Base-by-base conservation (phyloP, 2,329 filamentous ascomycete genomes). In the Teratosphaeria epicoccoides region DNA sequence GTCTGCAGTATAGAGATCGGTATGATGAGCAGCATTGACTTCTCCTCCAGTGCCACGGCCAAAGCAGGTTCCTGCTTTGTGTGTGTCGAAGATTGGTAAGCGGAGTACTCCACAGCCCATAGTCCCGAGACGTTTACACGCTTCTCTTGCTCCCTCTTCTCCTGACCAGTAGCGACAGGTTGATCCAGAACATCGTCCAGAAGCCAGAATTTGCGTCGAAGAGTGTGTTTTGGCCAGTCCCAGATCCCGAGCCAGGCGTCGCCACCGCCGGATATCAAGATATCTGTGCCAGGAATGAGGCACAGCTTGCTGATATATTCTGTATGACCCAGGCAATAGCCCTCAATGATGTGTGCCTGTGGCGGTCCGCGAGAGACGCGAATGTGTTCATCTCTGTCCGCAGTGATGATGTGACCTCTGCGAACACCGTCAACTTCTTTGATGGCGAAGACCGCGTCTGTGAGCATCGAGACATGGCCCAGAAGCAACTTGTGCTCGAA, bases 401-500 rank as follows among this genome's bases (percentile, higher is more conserved):
- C 76, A 11, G 83, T 85, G 46, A 87, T 69, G 46, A 87, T 79
- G 60, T 84, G 85, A 48, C 67, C 73, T 50, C 76, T 74, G n/a
- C 64, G 58, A 33, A 68, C 68, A 17, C 67, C 67, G 54, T 82
- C 54, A 59, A 71, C 56, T 58, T 74, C 65, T 63, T 74, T 64
- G n/a, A 70, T 72, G 5, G 75, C 76, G 43, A 81, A 74, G 2
- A 75, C 69, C 49, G 96, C 67, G 62, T 88, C 84, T 1, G 90
- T 96, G 47, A 98, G 80, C 81, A 97, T 87, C 0, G 91, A 96
- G 12, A 98, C 93, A 70, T 98, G 93, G 11, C 93, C 93, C 0
- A 98, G 80, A 6, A 96, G 74, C 0, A 95, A 75, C 33, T 83
- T 80, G 60, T 88, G 81, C 60, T 88, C 84, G 65, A 95, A 95